phyloP scores from a whole-genome alignment of 176 grass and related monocot genomes.

The Eragrostis curvula region DNA sequence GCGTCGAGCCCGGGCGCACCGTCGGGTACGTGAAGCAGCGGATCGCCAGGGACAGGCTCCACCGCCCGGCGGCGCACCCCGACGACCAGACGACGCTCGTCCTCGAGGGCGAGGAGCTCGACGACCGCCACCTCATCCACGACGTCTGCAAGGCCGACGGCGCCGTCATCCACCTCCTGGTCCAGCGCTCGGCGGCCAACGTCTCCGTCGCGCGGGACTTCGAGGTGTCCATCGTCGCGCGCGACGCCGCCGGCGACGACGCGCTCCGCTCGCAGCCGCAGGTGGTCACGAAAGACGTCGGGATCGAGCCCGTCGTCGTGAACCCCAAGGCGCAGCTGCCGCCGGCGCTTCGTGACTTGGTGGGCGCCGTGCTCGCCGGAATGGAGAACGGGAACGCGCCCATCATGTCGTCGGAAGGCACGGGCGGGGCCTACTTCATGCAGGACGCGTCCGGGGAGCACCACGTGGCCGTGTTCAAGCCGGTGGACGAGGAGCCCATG shows the following conservation, averaged over 20 bases:
- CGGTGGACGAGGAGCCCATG: constrained; percentile 81
- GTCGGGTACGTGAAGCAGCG: constrained; percentile 52
- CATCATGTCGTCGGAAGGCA: constrained; percentile 65
- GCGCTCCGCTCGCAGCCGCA: too few species aligned
- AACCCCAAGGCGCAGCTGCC: constrained; percentile 40
- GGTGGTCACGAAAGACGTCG: background rate
- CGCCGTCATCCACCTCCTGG: too few species aligned
- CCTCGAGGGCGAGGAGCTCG: too few species aligned
- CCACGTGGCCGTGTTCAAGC: constrained; percentile 65
- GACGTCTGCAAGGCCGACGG: too few species aligned
- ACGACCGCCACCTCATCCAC: too few species aligned
- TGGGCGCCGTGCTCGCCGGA: constrained; percentile 41
- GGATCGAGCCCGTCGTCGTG: constrained; percentile 50
- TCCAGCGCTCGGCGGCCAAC: too few species aligned
- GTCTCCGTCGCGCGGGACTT: too few species aligned
- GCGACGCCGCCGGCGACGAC: too few species aligned
- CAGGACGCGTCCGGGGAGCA: constrained; percentile 36
- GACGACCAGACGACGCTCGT: too few species aligned
- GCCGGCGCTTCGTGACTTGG: constrained; percentile 32
- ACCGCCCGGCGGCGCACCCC: too few species aligned
- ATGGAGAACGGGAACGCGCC: constrained; percentile 55
- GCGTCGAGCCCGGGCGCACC: constrained; percentile 46
- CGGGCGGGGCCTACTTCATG: constrained; percentile 73
- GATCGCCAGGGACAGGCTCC: constrained; percentile 7
- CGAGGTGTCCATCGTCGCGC: too few species aligned